Evolutionary conservation across 495 filamentous ascomycete genomes (phyloP), one percentile per base, ranked within the genome.

Genomic region (Aspergillus wentii): DNA sequence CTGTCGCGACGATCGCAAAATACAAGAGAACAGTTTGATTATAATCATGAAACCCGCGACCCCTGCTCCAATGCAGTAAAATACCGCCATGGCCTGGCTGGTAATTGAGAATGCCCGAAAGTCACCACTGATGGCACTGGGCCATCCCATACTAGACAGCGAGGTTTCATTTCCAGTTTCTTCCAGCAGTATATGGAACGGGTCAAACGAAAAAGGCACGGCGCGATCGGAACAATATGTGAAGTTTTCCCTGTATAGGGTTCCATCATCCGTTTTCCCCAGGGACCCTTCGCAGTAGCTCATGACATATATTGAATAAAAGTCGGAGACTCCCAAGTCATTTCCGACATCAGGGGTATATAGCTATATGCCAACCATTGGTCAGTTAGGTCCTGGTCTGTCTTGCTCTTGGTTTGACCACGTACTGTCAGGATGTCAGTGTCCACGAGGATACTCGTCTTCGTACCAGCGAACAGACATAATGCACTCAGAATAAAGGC

Each of bases 301-400:
- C 60, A 88, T 74, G 34, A 87, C 51, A 48, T 91, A 83, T 15
- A 80, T 49, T 27, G 78, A 79, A 60, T 91, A 91, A 62, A 82
- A 94, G 46, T 86, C 71, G n/a, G 76, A 67, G 34, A 86, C 69
- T 10, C 75, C 75, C 4, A 80, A 66, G 25, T 64, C 49, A 43
- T 73, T 68, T 33, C 69, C 60, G 27, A 64, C 48, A 39, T 72
- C 61, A 30, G 70, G 51, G 16, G 61, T 63, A 35, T 61, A 57
- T 14, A 65, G 43, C 61, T 65, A 20, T n/a, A n/a, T n/a, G n/a
- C n/a, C n/a, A 30, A 11, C 2, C 50, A 18, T 55, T 49, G 30
- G 70, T 57, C 27, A 55, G 36, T 20, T 66, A 9, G 51, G 41
- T 56, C 54, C 20, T 39, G 49, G 16, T 41, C 16, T 7, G 27